phyloP scores from a whole-genome alignment of 1,284 basidiomycete species.

The Melampsora abietis-canadensis region DNA sequence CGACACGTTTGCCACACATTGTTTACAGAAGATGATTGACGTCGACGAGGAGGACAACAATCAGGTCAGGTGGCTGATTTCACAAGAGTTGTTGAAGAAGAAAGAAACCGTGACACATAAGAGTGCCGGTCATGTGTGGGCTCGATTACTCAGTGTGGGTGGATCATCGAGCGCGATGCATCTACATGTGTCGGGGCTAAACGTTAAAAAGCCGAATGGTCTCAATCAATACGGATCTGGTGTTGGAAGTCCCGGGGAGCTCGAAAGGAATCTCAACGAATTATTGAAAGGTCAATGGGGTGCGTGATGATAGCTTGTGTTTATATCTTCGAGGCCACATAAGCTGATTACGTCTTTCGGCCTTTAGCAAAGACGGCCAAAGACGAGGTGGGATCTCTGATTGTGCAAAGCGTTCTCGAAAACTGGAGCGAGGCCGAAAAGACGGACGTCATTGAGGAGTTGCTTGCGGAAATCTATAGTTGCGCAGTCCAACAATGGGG shows the following conservation, averaged over 20 bases:
- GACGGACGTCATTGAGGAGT: conserved; percentile 42
- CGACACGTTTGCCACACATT: conserved; percentile 43
- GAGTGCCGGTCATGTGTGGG: conserved; percentile 44
- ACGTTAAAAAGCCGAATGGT: conserved; percentile 24
- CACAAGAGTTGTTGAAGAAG: conserved; percentile 42
- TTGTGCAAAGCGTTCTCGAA: conserved; percentile 43
- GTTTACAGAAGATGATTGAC: conserved; percentile 44
- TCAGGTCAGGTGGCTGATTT: conserved; percentile 33
- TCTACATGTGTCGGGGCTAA: conserved; percentile 15
- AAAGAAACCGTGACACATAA: conserved; percentile 44
- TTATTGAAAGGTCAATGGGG: conserved; percentile 43
- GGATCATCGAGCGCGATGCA: conserved; percentile 28
- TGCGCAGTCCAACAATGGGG: conserved; percentile 44
- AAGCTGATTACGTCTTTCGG: neutral
- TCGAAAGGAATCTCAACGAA: conserved; percentile 36
- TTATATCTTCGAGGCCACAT: neutral
- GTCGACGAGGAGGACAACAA: conserved; percentile 43
- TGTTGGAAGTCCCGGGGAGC: conserved; percentile 28
- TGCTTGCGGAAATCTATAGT: conserved; percentile 38
- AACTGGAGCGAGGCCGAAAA: conserved; percentile 42
- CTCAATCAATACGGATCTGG: conserved; percentile 40
- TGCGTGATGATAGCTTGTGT: conserved; percentile 1
- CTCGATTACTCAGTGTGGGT: conserved; percentile 36
- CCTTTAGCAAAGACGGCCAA: conserved; percentile 37
- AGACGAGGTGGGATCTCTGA: conserved; percentile 44